Base-by-base conservation (phyloP, 352 stramenopile species). In the Phytopythium kandeliae region DNA sequence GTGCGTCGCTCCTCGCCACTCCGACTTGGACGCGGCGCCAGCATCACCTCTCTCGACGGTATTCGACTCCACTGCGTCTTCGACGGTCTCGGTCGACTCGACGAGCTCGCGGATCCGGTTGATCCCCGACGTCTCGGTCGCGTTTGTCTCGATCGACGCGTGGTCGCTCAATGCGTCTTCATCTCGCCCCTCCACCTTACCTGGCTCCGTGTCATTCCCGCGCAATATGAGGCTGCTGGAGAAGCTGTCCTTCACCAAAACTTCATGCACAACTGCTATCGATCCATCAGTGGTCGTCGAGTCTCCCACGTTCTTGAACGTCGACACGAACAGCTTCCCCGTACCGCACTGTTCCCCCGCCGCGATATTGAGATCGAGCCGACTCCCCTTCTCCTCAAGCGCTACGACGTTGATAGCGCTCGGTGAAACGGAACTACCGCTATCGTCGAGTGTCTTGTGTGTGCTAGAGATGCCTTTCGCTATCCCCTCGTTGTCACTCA, bases 401-500 rank as follows among this genome's bases (percentile, higher is more conserved):
- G 45, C 45, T 12, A n/a, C 28, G 10, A 51, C 45, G 45, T 51
- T 40, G 30, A 51, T 3, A 0, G 2, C 30, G 3, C 15, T 15
- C 6, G 45, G 45, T 11, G 33, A 21, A 2, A 22, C 30, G n/a
- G 17, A 2, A 0, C 9, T 19, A 5, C 7, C n/a, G n/a, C 37
- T 21, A 30, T 31, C 30, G 3, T 21, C 40, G 15, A 13, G 12
- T 12, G 21, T 13, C 22, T 28, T n/a, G 26, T 25, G 4, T 21
- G 17, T 22, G 28, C 21, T 46, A 1, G 45, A 17, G 2, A 41
- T 38, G 30, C 30, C 15, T 11, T 42, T 17, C 22, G 35, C 24
- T 21, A 51, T 22, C n/a, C 69, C 67, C 56, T 76, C 67, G 28
- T 54, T 60, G 49, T 76, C 67, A 36, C 67, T 76, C n/a, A 73